Percentiles rank a stretch among this genome's conserved stretches.
These are phyloP conservation scores for Nicotiana rustica DNA, from an alignment of 305 asterid genomes.

Conservation along the genomic window DNA sequence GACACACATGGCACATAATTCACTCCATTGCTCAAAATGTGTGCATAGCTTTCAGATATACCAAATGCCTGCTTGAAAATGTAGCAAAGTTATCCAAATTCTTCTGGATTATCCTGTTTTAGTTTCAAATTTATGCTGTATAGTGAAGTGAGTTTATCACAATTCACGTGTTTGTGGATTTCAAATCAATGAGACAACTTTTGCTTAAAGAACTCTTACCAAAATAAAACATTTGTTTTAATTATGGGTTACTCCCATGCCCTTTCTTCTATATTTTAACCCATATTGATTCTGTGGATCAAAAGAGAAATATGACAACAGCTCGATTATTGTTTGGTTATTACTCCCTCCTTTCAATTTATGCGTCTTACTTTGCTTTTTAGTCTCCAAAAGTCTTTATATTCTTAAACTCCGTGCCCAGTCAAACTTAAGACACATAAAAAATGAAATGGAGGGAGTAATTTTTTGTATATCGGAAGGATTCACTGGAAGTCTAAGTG, in stretches of 20 bases:
- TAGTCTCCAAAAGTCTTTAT: too few relatives aligned
- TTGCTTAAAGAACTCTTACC: neutral
- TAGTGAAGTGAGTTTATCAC: neutral
- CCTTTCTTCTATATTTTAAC: neutral
- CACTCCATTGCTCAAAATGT: neutral
- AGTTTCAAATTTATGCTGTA: neutral
- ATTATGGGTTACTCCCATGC: neutral
- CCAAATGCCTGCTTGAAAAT: conserved; percentile 28
- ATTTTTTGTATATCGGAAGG: neutral
- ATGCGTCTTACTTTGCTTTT: too few relatives aligned
- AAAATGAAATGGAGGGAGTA: too few relatives aligned
- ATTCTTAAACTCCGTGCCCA: too few relatives aligned
- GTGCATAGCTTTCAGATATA: conserved; percentile 9
- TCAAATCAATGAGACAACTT: neutral
- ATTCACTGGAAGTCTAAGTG: neutral
- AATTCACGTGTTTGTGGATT: neutral
- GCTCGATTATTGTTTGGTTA: too few relatives aligned
- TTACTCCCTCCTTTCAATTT: too few relatives aligned
- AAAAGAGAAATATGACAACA: neutral
- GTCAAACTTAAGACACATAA: too few relatives aligned
- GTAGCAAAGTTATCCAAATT: neutral
- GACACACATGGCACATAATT: neutral
- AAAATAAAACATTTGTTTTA: neutral
- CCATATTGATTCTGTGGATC: neutral
- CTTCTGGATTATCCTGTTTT: neutral